Base-by-base conservation (phyloP, 169 alveolate species). In the Plasmodium relictum region DNA sequence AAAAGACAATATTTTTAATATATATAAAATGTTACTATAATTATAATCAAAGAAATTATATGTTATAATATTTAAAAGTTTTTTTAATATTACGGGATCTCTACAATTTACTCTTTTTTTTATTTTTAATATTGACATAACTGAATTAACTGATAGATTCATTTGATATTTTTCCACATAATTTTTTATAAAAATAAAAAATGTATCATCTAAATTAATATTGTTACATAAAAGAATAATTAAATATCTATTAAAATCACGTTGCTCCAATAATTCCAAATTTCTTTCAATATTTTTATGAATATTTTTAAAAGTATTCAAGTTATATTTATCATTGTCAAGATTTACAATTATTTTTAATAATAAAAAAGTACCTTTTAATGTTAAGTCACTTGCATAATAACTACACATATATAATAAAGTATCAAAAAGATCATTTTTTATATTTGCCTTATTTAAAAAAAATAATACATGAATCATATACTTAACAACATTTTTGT, bases 241-340 rank as follows among this genome's bases (percentile, higher is more conserved):
- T 26, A 83, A 16, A 56, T 83, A 83, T 4, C 14, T 83, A n/a
- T 22, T 6, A 31, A 83, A 83, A 31, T 83, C 68, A 3, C 3
- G 26, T 31, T 58, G 73, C 5, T 62, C 61, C 31, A 83, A 45
- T 26, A 10, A 3, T 4, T 69, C 63, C 18, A 83, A 7, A 56
- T 83, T 85, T 45, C 91, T 68, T 62, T 83, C 91, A 9, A 83
- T 24, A 83, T 83, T 83, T 69, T 69, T 69, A 61, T 83, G 91
- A 12, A 83, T 12, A 24, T 6, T 42, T 0, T 31, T 83, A 12
- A 68, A 68, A 44, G 18, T 24, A 12, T 63, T 24, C 20, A 16
- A n/a, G 58, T 59, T 18, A 39, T 39, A 44, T 56, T 39, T 74
- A 16, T 71, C 50, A 22, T 42, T 68, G 1, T 83, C 66, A 20